Percentiles rank a stretch among this genome's conserved stretches.
These are phyloP conservation scores for Yamadazyma triangularis DNA, from an alignment of 1,139 yeast genomes.

Conservation along the genomic window DNA sequence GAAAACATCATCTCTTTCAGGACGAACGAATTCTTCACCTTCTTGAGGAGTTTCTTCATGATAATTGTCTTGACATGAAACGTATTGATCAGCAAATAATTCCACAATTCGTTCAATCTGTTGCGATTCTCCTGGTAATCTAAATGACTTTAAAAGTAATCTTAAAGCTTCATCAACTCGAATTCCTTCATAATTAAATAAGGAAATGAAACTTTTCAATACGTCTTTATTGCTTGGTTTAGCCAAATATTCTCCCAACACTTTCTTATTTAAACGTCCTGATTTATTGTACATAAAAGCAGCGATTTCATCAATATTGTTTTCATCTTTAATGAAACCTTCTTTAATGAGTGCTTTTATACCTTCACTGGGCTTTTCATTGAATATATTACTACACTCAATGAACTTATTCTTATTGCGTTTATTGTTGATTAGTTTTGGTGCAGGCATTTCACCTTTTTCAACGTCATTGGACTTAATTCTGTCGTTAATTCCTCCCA, in stretches of 20 bases:
- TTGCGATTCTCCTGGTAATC: conserved; percentile 97
- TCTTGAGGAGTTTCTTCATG: conserved; percentile 16
- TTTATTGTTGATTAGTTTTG: conserved; percentile 41
- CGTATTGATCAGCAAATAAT: conserved; percentile 77
- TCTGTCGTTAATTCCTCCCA: conserved; percentile 63
- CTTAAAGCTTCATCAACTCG: conserved; percentile 94
- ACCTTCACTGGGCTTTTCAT: conserved; percentile 75
- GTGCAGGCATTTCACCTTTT: conserved; percentile 15
- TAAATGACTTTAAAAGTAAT: conserved; percentile 71
- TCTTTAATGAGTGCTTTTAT: conserved; percentile 55
- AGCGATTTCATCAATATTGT: conserved; percentile 61
- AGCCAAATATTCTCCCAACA: conserved; percentile 81
- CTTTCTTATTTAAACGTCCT: conserved; percentile 78
- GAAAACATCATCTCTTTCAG: conserved; percentile 71
- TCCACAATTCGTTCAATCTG: conserved; percentile 92
- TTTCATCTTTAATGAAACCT: conserved; percentile 56
- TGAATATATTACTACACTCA: conserved; percentile 67
- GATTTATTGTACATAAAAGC: conserved; percentile 73
- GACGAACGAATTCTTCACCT: conserved; percentile 45
- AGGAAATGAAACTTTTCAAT: conserved; percentile 58
- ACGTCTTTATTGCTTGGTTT: conserved; percentile 64
- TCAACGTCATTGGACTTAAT: conserved; percentile 26
- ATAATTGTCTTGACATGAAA: conserved; percentile 42
- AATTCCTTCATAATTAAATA: conserved; percentile 70
- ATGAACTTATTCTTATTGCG: conserved; percentile 69